These are phyloP conservation scores for Groenewaldozyma auringiensis DNA, from an alignment of 1,139 yeast genomes.

Conservation along the genomic window DNA sequence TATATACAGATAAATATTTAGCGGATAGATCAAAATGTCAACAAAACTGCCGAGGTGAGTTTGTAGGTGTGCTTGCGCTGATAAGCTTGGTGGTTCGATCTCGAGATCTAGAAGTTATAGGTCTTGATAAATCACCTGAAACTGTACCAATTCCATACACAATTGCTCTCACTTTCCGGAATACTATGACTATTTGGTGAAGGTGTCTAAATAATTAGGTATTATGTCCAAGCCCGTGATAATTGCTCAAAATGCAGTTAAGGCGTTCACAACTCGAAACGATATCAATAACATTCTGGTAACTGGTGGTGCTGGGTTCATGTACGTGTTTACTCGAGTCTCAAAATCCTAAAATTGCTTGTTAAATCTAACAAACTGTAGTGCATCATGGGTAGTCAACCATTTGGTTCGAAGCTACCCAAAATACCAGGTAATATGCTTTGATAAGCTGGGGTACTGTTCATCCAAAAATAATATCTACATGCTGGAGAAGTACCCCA, in stretches of 20 bases:
- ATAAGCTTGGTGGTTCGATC: too few species aligned
- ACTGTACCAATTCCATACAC: too few species aligned
- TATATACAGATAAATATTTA: not conserved
- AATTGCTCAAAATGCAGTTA: constrained; percentile 9
- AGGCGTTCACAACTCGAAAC: constrained; percentile 18
- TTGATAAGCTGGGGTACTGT: constrained; percentile 42
- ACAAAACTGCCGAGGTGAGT: too few species aligned
- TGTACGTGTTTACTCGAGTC: constrained; percentile 26
- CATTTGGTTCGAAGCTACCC: constrained; percentile 37
- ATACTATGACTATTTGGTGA: not conserved
- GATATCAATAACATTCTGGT: constrained; percentile 34
- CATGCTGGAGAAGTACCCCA: constrained; percentile 22
- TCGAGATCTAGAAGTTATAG: too few species aligned
- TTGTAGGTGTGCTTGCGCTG: too few species aligned
- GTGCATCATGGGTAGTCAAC: constrained; percentile 45
- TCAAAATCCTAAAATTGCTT: not conserved
- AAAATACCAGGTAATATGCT: constrained; percentile 37
- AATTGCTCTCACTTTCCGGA: too few species aligned
- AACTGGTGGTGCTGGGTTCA: constrained; percentile 56
- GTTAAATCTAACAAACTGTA: constrained; percentile 4
- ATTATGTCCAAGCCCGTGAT: not conserved
- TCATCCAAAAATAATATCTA: constrained; percentile 24
- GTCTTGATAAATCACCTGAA: too few species aligned
- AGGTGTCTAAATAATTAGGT: not conserved
- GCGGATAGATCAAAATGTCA: too few species aligned